Base-by-base conservation (phyloP, 768 basidiomycete species). In the Suillus ampliporus region DNA sequence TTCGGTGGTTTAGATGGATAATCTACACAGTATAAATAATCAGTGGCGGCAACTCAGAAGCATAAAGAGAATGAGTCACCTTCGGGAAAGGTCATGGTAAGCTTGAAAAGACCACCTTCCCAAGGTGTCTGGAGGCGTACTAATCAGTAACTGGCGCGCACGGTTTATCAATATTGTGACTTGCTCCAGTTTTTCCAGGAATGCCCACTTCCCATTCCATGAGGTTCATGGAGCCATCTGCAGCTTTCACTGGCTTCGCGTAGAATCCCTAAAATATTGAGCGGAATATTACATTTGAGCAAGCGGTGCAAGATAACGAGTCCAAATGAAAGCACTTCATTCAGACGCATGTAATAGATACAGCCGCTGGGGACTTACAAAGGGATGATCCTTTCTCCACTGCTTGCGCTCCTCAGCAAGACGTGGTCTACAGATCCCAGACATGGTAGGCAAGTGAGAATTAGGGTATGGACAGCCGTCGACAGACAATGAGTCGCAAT, bases 171-270 rank as follows among this genome's bases (percentile, higher is more conserved):
- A 40, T 53, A 56, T 53, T n/a, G 38, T 37, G 14, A 84, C 92
- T 78, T 77, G 97, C 97, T 63, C 83, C 83, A 54, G 83, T 66
- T 79, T 97, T 99, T 34, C 97, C 97, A 19, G 97, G 97, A 68
- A 99, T 99, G 26, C 97, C 97, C 2, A 97, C 95, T 74, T 99
- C 97, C 97, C 97, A 99, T 74, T 94, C 89, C 87, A 99, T 88
- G 53, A 99, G 82, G 77, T 99, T 96, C 88, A 98, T 89, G 3
- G 95, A 91, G 19, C 97, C 95, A 78, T 99, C 97, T 26, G 87
- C 73, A 21, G 89, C 84, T 78, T 99, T 99, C 50, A 85, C 81
- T 26, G 97, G 97, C 74, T 94, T 92, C 44, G 97, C 97, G 72
- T 91, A 99, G 81, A 99, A 99, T 67, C 97, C 97, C 97, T 99